Conservation (phyloP, 2,329 filamentous ascomycete species). For the Fusarium sacchari region DNA sequence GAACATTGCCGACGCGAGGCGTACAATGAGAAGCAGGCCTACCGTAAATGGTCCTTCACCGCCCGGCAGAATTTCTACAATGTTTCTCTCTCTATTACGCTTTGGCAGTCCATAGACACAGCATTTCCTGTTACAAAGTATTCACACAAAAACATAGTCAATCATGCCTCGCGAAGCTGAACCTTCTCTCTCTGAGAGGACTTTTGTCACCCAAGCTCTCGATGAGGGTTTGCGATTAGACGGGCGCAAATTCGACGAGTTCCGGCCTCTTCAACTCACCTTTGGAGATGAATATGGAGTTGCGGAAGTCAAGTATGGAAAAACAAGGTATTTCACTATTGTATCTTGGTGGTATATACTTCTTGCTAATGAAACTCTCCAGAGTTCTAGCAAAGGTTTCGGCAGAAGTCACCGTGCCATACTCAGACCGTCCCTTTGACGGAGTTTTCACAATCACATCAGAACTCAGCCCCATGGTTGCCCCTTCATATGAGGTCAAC, state of each 20-base stretch:
- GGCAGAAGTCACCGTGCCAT: conserved; percentile 87
- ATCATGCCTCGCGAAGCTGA: conserved; percentile 92
- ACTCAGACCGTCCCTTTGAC: conserved; percentile 90
- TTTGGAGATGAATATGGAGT: conserved; percentile 94
- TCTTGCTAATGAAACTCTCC: conserved; percentile 23
- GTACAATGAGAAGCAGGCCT: conserved; percentile 15
- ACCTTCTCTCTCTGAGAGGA: conserved; percentile 87
- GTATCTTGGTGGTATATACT: background rate
- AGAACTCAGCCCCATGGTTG: conserved; percentile 92
- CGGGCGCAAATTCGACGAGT: conserved; percentile 82
- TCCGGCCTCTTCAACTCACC: conserved; percentile 77
- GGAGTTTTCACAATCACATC: conserved; percentile 93
- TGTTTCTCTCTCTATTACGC: conserved; percentile 28
- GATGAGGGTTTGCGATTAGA: conserved; percentile 85
- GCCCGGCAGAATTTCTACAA: conserved; percentile 60
- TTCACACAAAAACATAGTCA: conserved; percentile 40
- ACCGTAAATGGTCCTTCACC: conserved; percentile 48
- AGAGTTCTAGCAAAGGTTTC: conserved; percentile 88
- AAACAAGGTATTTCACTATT: conserved; percentile 74
- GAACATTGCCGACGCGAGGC: background rate
- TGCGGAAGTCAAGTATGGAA: conserved; percentile 86
- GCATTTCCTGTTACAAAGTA: conserved; percentile 9
- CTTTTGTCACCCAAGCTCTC: conserved; percentile 86
- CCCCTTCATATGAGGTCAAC: conserved; percentile 88
- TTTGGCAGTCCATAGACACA: background rate